These are phyloP conservation scores for Leishmania major DNA, from an alignment of 208 protist genomes.

Conservation along the genomic window DNA sequence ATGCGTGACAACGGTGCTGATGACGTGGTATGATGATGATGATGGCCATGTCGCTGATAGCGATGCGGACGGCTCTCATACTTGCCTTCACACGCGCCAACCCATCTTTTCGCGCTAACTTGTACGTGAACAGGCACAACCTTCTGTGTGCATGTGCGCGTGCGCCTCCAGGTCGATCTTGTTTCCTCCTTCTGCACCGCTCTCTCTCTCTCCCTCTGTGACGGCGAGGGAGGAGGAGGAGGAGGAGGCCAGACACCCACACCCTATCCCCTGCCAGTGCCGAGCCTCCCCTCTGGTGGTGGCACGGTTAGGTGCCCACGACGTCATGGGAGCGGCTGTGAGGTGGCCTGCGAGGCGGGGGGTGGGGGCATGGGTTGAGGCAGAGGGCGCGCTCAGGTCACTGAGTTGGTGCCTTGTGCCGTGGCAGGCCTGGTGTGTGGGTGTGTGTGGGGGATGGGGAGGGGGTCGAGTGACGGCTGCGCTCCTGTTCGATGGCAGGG, in stretches of 20 bases:
- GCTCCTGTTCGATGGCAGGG: not conserved
- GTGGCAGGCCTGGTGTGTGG: too few species aligned
- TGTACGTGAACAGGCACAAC: not conserved
- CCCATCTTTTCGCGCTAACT: not conserved
- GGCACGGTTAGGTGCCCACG: too few species aligned
- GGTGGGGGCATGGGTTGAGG: not conserved
- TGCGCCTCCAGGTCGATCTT: not conserved
- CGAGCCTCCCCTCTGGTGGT: not conserved
- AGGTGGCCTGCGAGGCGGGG: too few species aligned
- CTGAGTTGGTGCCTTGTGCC: not conserved
- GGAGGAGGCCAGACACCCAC: too few species aligned
- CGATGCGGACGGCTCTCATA: not conserved
- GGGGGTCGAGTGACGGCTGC: not conserved
- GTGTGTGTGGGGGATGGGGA: too few species aligned
- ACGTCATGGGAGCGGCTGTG: too few species aligned
- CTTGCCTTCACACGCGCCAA: not conserved
- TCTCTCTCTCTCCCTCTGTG: not conserved
- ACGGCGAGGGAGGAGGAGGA: too few species aligned
- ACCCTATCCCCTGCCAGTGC: not conserved
- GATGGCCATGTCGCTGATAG: not conserved
- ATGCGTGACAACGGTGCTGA: not conserved
- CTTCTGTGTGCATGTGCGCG: not conserved
- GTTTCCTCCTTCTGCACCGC: not conserved
- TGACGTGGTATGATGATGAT: not conserved
- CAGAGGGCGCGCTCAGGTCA: not conserved